These are phyloP conservation scores for Russula olivacea DNA, from an alignment of 768 basidiomycete species.

Conservation along the genomic window DNA sequence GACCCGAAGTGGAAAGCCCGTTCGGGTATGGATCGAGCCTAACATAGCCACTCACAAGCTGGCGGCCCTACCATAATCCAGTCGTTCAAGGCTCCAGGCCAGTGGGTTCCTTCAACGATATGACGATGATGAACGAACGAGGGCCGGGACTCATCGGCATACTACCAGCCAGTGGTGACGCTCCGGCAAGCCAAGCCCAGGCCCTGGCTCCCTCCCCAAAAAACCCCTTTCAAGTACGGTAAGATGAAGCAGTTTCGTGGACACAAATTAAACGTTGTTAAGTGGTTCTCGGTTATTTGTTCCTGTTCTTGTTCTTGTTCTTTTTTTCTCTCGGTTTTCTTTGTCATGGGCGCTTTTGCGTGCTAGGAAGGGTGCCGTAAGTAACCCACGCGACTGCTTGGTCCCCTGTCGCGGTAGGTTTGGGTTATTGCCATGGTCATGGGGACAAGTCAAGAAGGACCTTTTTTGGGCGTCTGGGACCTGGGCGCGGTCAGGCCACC, in stretches of 20 bases:
- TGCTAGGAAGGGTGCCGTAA: not conserved
- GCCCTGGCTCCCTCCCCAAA: not conserved
- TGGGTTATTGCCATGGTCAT: not conserved
- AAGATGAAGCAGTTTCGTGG: no score
- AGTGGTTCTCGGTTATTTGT: no score
- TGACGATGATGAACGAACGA: not conserved
- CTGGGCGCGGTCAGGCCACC: not conserved
- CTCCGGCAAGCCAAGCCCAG: not conserved
- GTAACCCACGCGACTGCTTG: not conserved
- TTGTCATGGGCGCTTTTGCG: not conserved
- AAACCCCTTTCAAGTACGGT: not conserved
- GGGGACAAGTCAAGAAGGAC: not conserved
- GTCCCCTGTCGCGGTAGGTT: not conserved
- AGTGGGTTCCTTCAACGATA: not conserved
- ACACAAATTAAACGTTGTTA: no score
- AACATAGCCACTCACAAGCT: not conserved
- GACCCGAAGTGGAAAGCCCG: constrained; percentile 6
- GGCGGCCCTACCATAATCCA: not conserved
- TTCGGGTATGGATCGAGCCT: constrained; percentile 6
- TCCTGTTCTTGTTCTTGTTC: not conserved
- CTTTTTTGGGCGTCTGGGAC: not conserved
- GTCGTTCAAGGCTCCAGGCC: not conserved
- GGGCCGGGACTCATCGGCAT: not conserved
- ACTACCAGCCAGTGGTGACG: not conserved
- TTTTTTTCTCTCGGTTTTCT: not conserved